Base-by-base conservation (phyloP, 1,284 basidiomycete genomes). In the Waitea zeae region DNA sequence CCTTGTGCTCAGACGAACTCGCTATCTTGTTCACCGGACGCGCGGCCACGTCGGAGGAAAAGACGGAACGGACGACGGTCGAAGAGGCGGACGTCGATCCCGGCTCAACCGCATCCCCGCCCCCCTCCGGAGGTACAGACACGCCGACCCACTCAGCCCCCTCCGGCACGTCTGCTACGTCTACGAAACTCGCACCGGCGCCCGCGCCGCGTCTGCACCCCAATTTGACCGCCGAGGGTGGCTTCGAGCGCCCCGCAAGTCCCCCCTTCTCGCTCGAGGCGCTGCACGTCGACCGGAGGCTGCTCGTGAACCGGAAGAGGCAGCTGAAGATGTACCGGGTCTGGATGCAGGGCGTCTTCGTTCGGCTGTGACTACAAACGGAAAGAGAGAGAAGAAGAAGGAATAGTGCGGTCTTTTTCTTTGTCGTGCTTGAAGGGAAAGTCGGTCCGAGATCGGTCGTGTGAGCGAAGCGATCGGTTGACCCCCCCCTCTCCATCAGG, bases 311-410 rank as follows among this genome's bases (percentile, higher is more conserved):
- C 52, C 65, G 90, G 34, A 95, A 92, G 54, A 64, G 86, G 37
- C 79, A 89, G 57, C 58, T 92, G 36, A 89, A 92, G 56, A 96
- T 96, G 90, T 93, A 92, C 52, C 63, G 90, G 30, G 83, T 90
- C 3, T 93, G 87, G 87, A 77, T 92, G 72, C 87, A 93, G 55
- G 83, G 74, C 3, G 84, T 82, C 52, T 90, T 89, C 46, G n/a
- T n/a, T n/a, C n/a, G n/a, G n/a, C n/a, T 59, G 62, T n/a, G n/a
- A n/a, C n/a, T n/a, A n/a, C n/a, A n/a, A n/a, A n/a, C n/a, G n/a
- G n/a, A n/a, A n/a, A n/a, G n/a, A n/a, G n/a, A n/a, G n/a, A n/a
- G n/a, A n/a, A 36, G 84, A 81, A 42, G 32, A 51, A 29, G 47
- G 35, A 13, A 20, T 30, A 30, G 7, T 15, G 26, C 17, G 4